A percentile compares a stretch with the other conserved stretches of the same genome.
These are phyloP conservation scores for Dictyostelium purpureum DNA, from an alignment of 78 protist genomes.

Conservation along the genomic window DNA sequence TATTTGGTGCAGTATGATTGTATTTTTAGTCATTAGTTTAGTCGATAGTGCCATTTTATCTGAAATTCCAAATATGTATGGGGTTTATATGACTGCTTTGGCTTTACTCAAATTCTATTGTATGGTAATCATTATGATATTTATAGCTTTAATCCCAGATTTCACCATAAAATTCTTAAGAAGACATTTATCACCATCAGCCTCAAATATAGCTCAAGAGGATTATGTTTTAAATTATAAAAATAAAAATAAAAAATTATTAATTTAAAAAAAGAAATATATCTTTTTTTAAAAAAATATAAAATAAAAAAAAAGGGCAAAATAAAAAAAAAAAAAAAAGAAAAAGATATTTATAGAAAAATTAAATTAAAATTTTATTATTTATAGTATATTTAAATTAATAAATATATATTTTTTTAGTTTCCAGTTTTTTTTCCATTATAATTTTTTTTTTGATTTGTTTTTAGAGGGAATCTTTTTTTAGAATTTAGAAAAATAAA, in stretches of 20 bases:
- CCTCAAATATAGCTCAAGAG: conserved; percentile 4
- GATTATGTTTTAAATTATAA: neutral
- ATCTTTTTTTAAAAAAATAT: too few species aligned
- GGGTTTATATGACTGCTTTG: neutral
- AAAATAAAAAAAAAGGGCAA: too few species aligned
- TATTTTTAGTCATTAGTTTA: neutral
- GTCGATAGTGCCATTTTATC: neutral
- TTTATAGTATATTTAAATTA: too few species aligned
- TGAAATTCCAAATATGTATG: neutral
- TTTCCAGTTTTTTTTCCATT: too few species aligned
- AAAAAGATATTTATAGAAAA: too few species aligned
- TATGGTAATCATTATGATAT: conserved; percentile 1
- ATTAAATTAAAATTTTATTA: too few species aligned
- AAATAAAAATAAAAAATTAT: neutral
- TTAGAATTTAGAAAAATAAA: too few species aligned
- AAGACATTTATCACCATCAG: conserved; percentile 1
- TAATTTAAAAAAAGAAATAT: neutral
- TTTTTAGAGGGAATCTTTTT: too few species aligned
- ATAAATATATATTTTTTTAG: too few species aligned
- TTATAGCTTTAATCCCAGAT: conserved; percentile 45
- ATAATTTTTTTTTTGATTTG: too few species aligned
- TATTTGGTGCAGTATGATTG: neutral
- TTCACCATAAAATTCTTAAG: conserved; percentile 22
- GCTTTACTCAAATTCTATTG: conserved; percentile 14
- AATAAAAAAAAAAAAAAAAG: too few species aligned